Percentiles rank a stretch among this genome's conserved stretches.
phyloP scores from a whole-genome alignment of 176 grass and related monocot genomes.

The Dactylis glomerata region DNA sequence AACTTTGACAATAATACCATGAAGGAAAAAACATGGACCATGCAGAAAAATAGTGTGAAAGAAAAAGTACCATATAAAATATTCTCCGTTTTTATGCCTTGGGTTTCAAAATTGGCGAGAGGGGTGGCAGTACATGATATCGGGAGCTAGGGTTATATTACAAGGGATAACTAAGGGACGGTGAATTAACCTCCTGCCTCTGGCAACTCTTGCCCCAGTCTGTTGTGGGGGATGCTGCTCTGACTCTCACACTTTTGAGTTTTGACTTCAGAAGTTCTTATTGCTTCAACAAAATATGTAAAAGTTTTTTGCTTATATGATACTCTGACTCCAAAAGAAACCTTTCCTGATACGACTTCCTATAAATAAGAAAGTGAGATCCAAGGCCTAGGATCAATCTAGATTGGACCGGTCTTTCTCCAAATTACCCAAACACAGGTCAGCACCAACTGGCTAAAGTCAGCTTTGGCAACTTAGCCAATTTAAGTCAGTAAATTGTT shows the following conservation, averaged over 20 bases:
- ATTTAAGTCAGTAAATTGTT: neutral
- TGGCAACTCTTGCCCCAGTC: neutral
- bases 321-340: neutral
- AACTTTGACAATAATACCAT: slow-evolving; percentile 10
- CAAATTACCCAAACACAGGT: neutral
- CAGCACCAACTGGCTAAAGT: neutral
- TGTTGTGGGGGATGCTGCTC: neutral
- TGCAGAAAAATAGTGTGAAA: neutral
- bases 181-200: neutral
- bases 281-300: neutral
- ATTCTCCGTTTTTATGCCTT: neutral
- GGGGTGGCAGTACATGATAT: neutral
- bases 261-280: neutral
- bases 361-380: neutral
- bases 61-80: neutral
- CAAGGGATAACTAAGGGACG: neutral
- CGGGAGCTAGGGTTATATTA: neutral
- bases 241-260: neutral
- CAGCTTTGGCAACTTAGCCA: neutral
- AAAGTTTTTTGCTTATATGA: neutral
- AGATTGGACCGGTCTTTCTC: neutral
- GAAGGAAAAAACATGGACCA: neutral
- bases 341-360: neutral
- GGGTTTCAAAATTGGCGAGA: neutral
- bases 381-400: neutral